Base-by-base conservation (phyloP, 169 alveolate genomes). In the Amoebophrya sp. region DNA sequence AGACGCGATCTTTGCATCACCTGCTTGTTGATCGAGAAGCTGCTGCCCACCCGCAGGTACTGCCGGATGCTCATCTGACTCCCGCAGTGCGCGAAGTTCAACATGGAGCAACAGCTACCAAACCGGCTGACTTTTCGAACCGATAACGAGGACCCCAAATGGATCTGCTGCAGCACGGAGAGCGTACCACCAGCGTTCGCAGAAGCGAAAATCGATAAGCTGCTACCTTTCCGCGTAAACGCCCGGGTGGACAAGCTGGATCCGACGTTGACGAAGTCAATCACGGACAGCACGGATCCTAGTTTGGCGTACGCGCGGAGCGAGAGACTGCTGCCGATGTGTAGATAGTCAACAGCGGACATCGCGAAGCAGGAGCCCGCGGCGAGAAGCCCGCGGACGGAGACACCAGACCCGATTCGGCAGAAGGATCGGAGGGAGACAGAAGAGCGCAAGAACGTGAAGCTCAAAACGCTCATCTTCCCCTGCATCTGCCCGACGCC, bases 41-140 rank as follows among this genome's bases (percentile, higher is more conserved):
- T 10, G 47, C 90, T 88, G 47, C 90, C 90, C n/a, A 88, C 29
- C 7, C 90, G 54, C 23, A 88, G 54, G 47, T 25, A 88, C 47
- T 35, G 40, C 90, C 40, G 47, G 23, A 88, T 35, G 40, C 53
- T 33, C 14, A 88, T 33, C 2, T n/a, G 14, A 40, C 90, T 88
- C 7, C 90, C 90, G n/a, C 40, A 39, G n/a, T 88, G 90, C 35
- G 47, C 90, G 35, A 33, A 40, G 90, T 38, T 88, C 32, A 38
- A 2, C 47, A 23, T 40, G 2, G 90, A 88, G 2, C 2, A 1
- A 38, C 53, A 35, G n/a, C 47, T 88, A 40, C 90, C 90, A 18
- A 32, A 40, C 90, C 90, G 40, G 32, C 40, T 2, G 32, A 40
- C 40, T 1, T n/a, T 12, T 0, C 90, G 90, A 3, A 88, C 2